Base-by-base conservation (phyloP, 2,329 filamentous ascomycete species). In the Herpotrichia juniperi region DNA sequence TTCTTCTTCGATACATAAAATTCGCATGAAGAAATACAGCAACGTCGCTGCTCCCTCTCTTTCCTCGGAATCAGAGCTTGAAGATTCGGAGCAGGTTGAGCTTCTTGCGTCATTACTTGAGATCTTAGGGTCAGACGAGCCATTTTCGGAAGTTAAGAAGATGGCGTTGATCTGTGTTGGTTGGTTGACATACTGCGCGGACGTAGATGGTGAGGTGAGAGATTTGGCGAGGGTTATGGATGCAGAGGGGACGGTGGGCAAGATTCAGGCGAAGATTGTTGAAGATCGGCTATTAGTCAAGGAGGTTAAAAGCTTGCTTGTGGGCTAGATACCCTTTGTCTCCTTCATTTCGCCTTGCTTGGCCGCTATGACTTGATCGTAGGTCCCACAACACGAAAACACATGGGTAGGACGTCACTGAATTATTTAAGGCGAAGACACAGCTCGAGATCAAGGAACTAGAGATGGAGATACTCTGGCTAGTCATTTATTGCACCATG, bases 171-270 rank as follows among this genome's bases (percentile, higher is more conserved):
- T 92, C 14, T 88, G 89, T 1, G 72, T 96, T 16, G 93, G 92
- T 0, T 84, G 91, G 59, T 69, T 97, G 22, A 81, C 88, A 0
- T 96, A 93, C 67, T 85, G 84, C 54, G 83, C 85, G 2, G 83
- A 86, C 4, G 66, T 85, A 30, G 84, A 88, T 25, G 89, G 92
- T 0, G 89, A 93, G 59, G 71, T 97, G n/a, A 79, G 87, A 10
- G 91, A 96, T 69, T 74, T 96, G n/a, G 81, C 92, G 58, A 83
- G 84, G 50, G 87, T 86, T 0, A 83, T 97, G 80, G 91, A 93
- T 68, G 90, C 91, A 0, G 79, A 81, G 26, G 83, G 83, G 2
- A 86, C 83, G 0, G 79, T 96, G 1, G 62, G 57, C 19, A 69
- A 61, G 48, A 50, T 66, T 11, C 53, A 56, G 46, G 67, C 59